Percentiles rank a stretch among this genome's conserved stretches.
phyloP scores from a whole-genome alignment of 2,329 filamentous ascomycete genomes.

The Celoporthe dispersa region DNA sequence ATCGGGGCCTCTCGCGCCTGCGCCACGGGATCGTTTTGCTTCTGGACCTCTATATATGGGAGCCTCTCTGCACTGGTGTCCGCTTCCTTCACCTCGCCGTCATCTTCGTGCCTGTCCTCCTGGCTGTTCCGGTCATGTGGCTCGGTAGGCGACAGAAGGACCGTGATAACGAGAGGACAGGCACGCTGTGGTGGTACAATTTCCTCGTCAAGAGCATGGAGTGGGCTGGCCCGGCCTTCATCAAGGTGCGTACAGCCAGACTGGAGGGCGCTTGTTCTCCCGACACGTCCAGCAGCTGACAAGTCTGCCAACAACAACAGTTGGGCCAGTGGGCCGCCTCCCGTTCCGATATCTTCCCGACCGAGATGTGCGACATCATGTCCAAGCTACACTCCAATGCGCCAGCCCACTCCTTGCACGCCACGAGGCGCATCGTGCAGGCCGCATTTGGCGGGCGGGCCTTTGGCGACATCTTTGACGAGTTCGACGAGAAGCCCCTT shows the following conservation, averaged over 20 bases:
- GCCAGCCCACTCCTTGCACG: conserved; percentile 82
- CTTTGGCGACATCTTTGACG: conserved; percentile 94
- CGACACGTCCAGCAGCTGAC: background rate
- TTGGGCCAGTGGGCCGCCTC: conserved; percentile 98
- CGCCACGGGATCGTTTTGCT: conserved; percentile 66
- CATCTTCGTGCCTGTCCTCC: conserved; percentile 90
- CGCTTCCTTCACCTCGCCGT: conserved; percentile 85
- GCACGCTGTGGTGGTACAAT: conserved; percentile 92
- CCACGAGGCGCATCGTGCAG: conserved; percentile 78
- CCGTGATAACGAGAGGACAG: conserved; percentile 74
- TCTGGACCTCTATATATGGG: conserved; percentile 74
- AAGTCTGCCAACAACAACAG: conserved; percentile 44
- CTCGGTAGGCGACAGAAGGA: conserved; percentile 67
- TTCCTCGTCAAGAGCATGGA: conserved; percentile 92
- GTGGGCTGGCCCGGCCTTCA: conserved; percentile 90
- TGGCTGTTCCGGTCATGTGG: conserved; percentile 80
- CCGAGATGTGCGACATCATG: conserved; percentile 90
- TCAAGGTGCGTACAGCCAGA: conserved; percentile 68
- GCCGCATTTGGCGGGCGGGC: conserved; percentile 78
- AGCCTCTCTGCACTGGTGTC: conserved; percentile 84
- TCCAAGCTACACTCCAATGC: conserved; percentile 93
- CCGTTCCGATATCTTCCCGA: conserved; percentile 93
- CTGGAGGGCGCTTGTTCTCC: background rate
- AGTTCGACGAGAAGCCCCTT: conserved; percentile 87
- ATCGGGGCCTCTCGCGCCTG: conserved; percentile 62